A percentile compares a stretch with the other conserved stretches of the same genome.
Evolutionary conservation across 2,329 filamentous ascomycete species (phyloP).

Genomic region (Exophiala xenobiotica): DNA sequence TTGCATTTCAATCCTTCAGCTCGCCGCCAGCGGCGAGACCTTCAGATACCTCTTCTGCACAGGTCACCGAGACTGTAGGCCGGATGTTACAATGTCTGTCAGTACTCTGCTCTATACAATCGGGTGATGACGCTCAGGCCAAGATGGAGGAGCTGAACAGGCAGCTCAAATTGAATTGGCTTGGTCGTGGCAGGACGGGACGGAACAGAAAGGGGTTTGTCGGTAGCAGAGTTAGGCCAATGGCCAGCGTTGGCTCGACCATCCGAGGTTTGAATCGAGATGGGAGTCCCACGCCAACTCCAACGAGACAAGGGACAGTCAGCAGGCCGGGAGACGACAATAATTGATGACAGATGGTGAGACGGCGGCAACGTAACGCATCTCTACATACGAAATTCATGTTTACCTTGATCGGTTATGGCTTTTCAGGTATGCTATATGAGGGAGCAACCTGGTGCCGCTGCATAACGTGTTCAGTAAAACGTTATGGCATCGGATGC

Average conservation of each 20-base stretch:
- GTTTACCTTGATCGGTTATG: not conserved
- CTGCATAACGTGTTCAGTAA: too few species aligned
- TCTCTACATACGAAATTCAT: not conserved
- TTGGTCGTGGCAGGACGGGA: conserved; percentile 84
- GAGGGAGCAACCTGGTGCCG: too few species aligned
- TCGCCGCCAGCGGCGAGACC: conserved; percentile 37
- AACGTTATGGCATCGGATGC: too few species aligned
- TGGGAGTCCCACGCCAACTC: conserved; percentile 33
- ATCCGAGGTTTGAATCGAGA: conserved; percentile 27
- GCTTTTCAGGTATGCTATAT: too few species aligned
- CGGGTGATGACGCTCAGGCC: conserved; percentile 68
- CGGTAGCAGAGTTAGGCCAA: conserved; percentile 55
- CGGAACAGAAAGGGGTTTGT: conserved; percentile 88
- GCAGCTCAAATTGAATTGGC: conserved; percentile 93
- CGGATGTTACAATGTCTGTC: conserved; percentile 95
- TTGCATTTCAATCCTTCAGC: conserved; percentile 44
- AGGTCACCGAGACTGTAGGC: conserved; percentile 90
- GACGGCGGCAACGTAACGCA: not conserved
- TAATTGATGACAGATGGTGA: not conserved
- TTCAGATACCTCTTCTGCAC: conserved; percentile 56
- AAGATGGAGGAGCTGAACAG: conserved; percentile 82
- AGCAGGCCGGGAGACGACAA: conserved; percentile 25
- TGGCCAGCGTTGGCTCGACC: conserved; percentile 19
- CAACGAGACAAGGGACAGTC: conserved; percentile 32
- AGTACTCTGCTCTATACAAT: conserved; percentile 76